These are phyloP conservation scores for Hymenoscyphus fructigenus DNA, from an alignment of 2,329 filamentous ascomycete genomes.

Conservation along the genomic window DNA sequence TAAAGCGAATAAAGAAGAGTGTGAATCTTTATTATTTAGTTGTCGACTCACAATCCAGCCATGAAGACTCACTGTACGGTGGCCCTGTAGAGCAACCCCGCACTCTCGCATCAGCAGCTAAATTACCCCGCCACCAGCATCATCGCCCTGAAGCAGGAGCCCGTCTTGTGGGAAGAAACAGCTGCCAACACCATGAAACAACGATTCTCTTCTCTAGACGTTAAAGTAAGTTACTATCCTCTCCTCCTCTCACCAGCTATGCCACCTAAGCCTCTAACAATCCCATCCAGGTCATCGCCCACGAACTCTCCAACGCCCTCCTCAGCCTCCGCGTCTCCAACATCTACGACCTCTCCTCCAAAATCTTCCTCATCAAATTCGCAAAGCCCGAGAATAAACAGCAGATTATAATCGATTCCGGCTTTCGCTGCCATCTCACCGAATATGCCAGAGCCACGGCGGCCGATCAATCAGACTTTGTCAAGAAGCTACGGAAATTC, in stretches of 20 bases:
- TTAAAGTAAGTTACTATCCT: conserved; percentile 51
- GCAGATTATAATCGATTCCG: conserved; percentile 89
- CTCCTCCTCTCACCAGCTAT: neutral
- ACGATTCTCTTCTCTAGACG: conserved; percentile 75
- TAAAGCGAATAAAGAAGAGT: neutral
- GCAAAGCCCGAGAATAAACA: conserved; percentile 85
- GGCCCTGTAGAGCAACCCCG: neutral
- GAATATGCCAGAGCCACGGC: conserved; percentile 86
- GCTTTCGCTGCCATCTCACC: conserved; percentile 93
- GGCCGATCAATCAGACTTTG: conserved; percentile 79
- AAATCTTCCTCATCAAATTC: conserved; percentile 94
- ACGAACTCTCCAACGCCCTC: conserved; percentile 80
- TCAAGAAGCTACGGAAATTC: conserved; percentile 79
- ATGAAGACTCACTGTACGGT: neutral
- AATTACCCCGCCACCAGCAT: neutral
- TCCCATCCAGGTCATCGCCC: conserved; percentile 73
- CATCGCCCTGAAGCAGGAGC: neutral
- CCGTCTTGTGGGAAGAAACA: neutral
- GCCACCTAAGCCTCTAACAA: neutral
- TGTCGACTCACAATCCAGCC: neutral
- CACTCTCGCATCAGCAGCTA: neutral
- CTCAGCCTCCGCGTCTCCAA: conserved; percentile 82
- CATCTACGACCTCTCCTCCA: conserved; percentile 92
- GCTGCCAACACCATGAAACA: conserved; percentile 62
- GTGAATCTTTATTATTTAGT: neutral